Evolutionary conservation across 1,139 yeast species (phyloP).

Genomic region (Citeromyces hawaiiensis): DNA sequence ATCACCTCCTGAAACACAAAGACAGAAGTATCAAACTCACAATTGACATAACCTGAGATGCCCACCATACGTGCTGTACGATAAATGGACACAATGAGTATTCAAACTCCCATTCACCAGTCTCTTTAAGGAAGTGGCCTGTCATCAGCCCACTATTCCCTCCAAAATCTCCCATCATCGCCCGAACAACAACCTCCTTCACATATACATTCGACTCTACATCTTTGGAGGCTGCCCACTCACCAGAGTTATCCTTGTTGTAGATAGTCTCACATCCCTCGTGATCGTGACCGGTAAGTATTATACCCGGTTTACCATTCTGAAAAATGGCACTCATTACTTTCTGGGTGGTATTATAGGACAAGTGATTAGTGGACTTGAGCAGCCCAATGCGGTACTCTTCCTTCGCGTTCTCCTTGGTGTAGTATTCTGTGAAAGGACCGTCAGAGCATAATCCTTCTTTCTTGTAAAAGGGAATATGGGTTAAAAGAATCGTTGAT

Average conservation of each 20-base stretch:
- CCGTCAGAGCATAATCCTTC: slow-evolving; percentile 82
- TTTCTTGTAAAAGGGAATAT: slow-evolving; percentile 75
- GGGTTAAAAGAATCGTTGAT: slow-evolving; percentile 73
- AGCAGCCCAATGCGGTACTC: slow-evolving; percentile 59
- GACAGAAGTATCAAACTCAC: too few species aligned
- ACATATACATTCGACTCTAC: slow-evolving; percentile 24
- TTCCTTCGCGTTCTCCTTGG: slow-evolving; percentile 34
- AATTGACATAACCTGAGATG: slow-evolving; percentile 33
- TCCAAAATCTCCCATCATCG: slow-evolving; percentile 93
- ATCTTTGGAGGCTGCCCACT: slow-evolving; percentile 47
- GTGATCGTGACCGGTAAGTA: slow-evolving; percentile 93
- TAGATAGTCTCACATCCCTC: slow-evolving; percentile 78
- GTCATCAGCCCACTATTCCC: slow-evolving; percentile 82
- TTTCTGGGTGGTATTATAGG: slow-evolving; percentile 48
- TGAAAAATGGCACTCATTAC: slow-evolving; percentile 61
- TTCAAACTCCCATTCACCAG: slow-evolving; percentile 46
- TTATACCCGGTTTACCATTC: slow-evolving; percentile 54
- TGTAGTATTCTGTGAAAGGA: slow-evolving; percentile 57
- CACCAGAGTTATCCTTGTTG: slow-evolving; percentile 24
- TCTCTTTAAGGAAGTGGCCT: slow-evolving; percentile 37
- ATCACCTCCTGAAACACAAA: too few species aligned
- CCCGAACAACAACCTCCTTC: slow-evolving; percentile 72
- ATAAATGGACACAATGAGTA: slow-evolving; percentile 68
- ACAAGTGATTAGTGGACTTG: slow-evolving; percentile 80
- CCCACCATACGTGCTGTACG: slow-evolving; percentile 97